Percentiles rank a stretch among this genome's conserved stretches.
Evolutionary conservation across 768 basidiomycete genomes (phyloP).

Genomic region (Naganishia friedmannii): DNA sequence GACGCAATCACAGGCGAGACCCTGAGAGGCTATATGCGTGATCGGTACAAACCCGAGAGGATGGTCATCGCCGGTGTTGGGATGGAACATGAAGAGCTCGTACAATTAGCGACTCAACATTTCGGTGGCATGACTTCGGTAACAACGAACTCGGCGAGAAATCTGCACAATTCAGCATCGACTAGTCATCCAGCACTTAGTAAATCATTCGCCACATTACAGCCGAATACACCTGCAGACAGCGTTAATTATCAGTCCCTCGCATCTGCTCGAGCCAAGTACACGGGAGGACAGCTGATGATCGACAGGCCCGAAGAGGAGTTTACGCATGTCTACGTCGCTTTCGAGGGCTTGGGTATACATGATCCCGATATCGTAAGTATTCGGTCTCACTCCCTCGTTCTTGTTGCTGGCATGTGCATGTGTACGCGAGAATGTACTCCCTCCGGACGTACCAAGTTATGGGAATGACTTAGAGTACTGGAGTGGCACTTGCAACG

Average conservation of each 20-base stretch:
- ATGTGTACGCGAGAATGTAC: too few species aligned
- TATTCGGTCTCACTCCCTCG: neutral
- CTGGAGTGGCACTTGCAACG: neutral
- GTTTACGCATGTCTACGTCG: constrained; percentile 89
- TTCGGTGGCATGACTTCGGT: constrained; percentile 62
- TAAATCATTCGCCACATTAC: constrained; percentile 43
- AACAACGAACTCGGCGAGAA: neutral
- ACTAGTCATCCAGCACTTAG: constrained; percentile 43
- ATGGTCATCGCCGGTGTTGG: constrained; percentile 96
- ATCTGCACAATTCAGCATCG: constrained; percentile 25
- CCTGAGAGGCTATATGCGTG: constrained; percentile 64
- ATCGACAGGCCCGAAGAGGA: constrained; percentile 57
- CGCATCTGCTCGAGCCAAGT: constrained; percentile 54
- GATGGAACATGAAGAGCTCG: constrained; percentile 81
- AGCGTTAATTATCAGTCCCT: constrained; percentile 42
- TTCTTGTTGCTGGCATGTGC: neutral
- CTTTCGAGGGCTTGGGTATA: constrained; percentile 85
- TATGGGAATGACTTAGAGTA: neutral
- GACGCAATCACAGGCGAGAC: constrained; percentile 62
- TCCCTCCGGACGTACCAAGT: neutral
- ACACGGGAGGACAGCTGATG: constrained; percentile 74
- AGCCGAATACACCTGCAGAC: constrained; percentile 21
- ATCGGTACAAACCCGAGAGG: constrained; percentile 88
- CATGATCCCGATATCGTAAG: constrained; percentile 75
- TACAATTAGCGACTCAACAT: constrained; percentile 76